Percentiles rank a stretch among this genome's conserved stretches.
phyloP scores from a whole-genome alignment of 2,329 filamentous ascomycete genomes.

The Cytospora piceae region DNA sequence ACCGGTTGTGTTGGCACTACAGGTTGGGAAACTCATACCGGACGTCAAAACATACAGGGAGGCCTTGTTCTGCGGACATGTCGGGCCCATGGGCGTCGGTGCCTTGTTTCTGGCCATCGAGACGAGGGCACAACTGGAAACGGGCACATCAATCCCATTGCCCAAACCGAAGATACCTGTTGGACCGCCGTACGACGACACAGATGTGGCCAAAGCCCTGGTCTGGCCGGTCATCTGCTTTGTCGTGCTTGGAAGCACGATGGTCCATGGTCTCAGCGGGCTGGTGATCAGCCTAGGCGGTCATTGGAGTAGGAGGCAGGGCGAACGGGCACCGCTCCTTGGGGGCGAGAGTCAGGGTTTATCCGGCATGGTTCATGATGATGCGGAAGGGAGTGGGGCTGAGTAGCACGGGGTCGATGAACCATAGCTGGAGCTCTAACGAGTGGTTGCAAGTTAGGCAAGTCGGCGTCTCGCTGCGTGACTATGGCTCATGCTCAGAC shows the following conservation, averaged over 20 bases:
- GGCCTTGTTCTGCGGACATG: conserved; percentile 38
- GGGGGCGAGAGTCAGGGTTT: conserved; percentile 18
- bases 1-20: conserved; percentile 32
- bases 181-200: conserved; percentile 21
- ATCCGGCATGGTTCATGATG: conserved; percentile 23
- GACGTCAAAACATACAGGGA: conserved; percentile 29
- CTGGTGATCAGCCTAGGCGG: conserved; percentile 21
- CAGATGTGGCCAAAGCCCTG: conserved; percentile 19
- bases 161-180: conserved; percentile 2
- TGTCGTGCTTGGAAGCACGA: conserved; percentile 26
- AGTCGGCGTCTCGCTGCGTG: too few species aligned
- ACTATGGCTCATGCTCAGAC: too few species aligned
- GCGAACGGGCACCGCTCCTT: conserved; percentile 20
- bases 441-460: too few species aligned
- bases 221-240: conserved; percentile 27
- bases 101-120: conserved; percentile 35
- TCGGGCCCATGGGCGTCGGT: conserved; percentile 38
- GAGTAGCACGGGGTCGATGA: not conserved
- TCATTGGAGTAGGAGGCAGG: conserved; percentile 16
- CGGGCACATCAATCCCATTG: conserved; percentile 18
- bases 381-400: not conserved
- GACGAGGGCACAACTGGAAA: conserved; percentile 25
- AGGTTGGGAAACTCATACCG: conserved; percentile 28
- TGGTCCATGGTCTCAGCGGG: conserved; percentile 26
- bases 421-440: too few species aligned